Percentiles rank a stretch among this genome's conserved stretches.
These are phyloP conservation scores for Cercospora sp. DNA, from an alignment of 2,329 filamentous ascomycete genomes.

Conservation along the genomic window DNA sequence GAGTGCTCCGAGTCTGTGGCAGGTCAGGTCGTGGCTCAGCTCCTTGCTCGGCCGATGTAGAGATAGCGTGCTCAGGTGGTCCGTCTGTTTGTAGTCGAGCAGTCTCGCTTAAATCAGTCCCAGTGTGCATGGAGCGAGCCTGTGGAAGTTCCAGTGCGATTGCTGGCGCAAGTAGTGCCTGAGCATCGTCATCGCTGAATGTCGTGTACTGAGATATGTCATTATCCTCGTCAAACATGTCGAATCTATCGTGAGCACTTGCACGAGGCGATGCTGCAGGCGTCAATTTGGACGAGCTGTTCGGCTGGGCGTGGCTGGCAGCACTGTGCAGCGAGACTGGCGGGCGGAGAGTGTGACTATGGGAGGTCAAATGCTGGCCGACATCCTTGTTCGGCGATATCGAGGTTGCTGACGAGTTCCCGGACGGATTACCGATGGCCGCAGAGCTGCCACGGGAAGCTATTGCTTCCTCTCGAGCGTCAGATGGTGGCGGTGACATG, in stretches of 20 bases:
- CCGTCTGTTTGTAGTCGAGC: conserved; percentile 1
- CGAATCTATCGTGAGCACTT: conserved; percentile 22
- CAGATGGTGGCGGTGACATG: conserved; percentile 37
- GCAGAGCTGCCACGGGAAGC: not conserved
- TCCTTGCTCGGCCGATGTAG: not conserved
- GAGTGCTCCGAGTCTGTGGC: not conserved
- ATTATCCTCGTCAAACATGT: conserved; percentile 26
- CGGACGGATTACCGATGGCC: conserved; percentile 29
- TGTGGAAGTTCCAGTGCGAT: not conserved
- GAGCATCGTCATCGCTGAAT: conserved; percentile 21
- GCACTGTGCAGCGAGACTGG: conserved; percentile 28
- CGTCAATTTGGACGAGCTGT: conserved; percentile 44
- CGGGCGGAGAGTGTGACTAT: conserved; percentile 33
- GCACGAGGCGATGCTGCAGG: conserved; percentile 5
- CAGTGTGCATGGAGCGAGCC: conserved; percentile 25
- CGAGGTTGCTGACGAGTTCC: not conserved
- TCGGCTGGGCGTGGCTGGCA: conserved; percentile 45
- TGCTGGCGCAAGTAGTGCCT: conserved; percentile 5
- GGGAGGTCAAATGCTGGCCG: conserved; percentile 27
- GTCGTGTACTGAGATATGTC: not conserved
- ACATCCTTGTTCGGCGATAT: conserved; percentile 3
- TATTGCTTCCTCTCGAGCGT: conserved; percentile 23
- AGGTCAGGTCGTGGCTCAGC: not conserved
- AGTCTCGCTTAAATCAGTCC: conserved; percentile 31
- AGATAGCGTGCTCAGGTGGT: not conserved